A percentile compares a stretch with the other conserved stretches of the same genome.
phyloP scores from a whole-genome alignment of 805 yeast species.

The Aciculoconidium aculeatum region DNA sequence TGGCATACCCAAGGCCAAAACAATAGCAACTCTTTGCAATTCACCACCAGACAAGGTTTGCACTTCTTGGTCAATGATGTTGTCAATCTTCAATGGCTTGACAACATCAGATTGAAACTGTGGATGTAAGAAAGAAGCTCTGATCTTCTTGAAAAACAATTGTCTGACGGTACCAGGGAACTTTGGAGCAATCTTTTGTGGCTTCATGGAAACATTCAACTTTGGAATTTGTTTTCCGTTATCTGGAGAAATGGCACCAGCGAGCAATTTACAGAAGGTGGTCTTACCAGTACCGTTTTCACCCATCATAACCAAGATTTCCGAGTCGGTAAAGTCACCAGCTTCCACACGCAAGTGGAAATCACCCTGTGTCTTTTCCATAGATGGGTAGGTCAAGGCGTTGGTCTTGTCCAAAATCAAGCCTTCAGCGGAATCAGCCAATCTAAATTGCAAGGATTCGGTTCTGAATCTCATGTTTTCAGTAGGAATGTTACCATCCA shows the following conservation, averaged over 20 bases:
- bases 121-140: conserved; percentile 89
- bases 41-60: conserved; percentile 99
- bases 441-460: conserved; percentile 89
- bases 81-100: conserved; percentile 90
- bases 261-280: conserved; percentile 90
- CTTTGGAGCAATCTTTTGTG: conserved; percentile 98
- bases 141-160: conserved; percentile 91
- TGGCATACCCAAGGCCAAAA: conserved; percentile 84
- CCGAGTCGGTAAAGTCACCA: conserved; percentile 94
- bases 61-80: conserved; percentile 95
- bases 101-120: conserved; percentile 98
- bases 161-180: conserved; percentile 99
- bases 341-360: conserved; percentile 75
- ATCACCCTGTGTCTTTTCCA: conserved; percentile 94
- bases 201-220: conserved; percentile 93
- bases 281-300: conserved; percentile 99
- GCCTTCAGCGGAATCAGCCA: conserved; percentile 83
- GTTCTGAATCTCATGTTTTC: conserved; percentile 96
- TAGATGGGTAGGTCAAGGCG: conserved; percentile 68
- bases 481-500: conserved; percentile 96
- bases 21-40: conserved; percentile 98
- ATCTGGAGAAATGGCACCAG: conserved; percentile 90
- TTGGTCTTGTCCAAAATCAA: conserved; percentile 72
- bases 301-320: conserved; percentile 98
- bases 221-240: conserved; percentile 74